A percentile compares a stretch with the other conserved stretches of the same genome.
Conservation (phyloP, 1,139 yeast species). For the Kurtzmaniella quercitrusa region DNA sequence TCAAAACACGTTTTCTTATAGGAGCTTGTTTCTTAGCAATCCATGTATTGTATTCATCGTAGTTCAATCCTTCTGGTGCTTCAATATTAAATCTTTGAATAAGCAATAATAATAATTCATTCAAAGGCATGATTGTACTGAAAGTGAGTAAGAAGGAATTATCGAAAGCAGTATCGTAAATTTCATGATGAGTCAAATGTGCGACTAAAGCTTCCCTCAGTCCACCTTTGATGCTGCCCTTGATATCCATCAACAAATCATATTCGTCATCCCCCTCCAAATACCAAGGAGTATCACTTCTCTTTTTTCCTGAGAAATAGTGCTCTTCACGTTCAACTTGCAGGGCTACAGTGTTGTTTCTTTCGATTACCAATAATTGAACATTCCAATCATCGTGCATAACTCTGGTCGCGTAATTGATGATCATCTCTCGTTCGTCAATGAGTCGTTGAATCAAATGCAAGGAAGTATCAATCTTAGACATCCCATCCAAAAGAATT, state of each 20-base stretch:
- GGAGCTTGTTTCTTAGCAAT: constrained; percentile 65
- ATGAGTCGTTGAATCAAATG: constrained; percentile 52
- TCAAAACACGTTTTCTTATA: constrained; percentile 64
- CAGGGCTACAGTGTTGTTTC: constrained; percentile 49
- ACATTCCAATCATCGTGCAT: constrained; percentile 71
- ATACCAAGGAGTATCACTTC: constrained; percentile 67
- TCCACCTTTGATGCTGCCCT: constrained; percentile 82
- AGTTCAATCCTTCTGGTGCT: constrained; percentile 86
- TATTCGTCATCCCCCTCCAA: constrained; percentile 74
- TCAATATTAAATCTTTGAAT: constrained; percentile 64
- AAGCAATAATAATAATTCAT: constrained; percentile 59
- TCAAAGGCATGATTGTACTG: constrained; percentile 69
- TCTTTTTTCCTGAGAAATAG: constrained; percentile 17
- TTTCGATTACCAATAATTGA: constrained; percentile 56
- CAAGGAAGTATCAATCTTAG: constrained; percentile 42
- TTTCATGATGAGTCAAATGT: constrained; percentile 76
- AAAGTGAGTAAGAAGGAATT: constrained; percentile 72
- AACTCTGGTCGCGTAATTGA: constrained; percentile 71
- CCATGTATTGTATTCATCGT: constrained; percentile 83
- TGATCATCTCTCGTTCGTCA: constrained; percentile 65
- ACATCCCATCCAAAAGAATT: constrained; percentile 43
- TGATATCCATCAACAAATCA: constrained; percentile 67
- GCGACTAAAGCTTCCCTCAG: constrained; percentile 77
- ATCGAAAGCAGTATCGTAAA: constrained; percentile 65
- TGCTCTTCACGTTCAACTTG: constrained; percentile 1